phyloP scores from a whole-genome alignment of 2,329 filamentous ascomycete genomes.

The Aspergillus thermomutatus region DNA sequence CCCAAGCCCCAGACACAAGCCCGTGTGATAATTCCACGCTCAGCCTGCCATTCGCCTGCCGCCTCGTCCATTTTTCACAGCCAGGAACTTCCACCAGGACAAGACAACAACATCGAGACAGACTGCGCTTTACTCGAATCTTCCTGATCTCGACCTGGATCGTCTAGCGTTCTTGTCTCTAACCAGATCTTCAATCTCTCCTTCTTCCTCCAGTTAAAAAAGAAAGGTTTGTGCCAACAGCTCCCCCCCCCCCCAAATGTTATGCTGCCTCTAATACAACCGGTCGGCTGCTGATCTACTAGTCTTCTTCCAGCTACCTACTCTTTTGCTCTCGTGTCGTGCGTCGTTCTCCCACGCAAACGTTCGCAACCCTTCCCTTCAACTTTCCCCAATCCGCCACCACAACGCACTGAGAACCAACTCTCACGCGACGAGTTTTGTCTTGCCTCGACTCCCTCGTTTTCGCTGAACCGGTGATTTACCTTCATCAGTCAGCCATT shows the following conservation, averaged over 20 bases:
- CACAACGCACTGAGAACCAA: constrained; percentile 1
- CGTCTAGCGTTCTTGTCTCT: constrained; percentile 24
- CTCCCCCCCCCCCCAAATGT: not conserved
- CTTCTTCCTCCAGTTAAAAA: not conserved
- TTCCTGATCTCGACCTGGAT: constrained; percentile 26
- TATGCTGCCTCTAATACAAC: not conserved
- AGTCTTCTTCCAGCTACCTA: constrained; percentile 7
- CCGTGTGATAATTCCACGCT: constrained; percentile 28
- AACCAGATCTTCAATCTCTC: constrained; percentile 4
- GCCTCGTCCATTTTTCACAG: constrained; percentile 21
- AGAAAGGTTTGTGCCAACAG: not conserved
- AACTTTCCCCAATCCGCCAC: constrained; percentile 17
- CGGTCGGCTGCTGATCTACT: not conserved
- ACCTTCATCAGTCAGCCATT: constrained; percentile 18
- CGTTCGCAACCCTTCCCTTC: constrained; percentile 22
- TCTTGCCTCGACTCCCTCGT: constrained; percentile 18
- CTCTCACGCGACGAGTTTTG: constrained; percentile 21
- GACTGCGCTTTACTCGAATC: constrained; percentile 17
- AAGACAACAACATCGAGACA: constrained; percentile 9
- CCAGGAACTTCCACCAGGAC: constrained; percentile 22
- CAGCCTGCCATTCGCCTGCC: constrained; percentile 22
- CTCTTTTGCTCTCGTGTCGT: constrained; percentile 16
- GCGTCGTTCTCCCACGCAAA: constrained; percentile 15
- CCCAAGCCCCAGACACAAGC: not conserved
- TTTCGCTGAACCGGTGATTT: constrained; percentile 20